Conservation (phyloP, 2,329 filamentous ascomycete species). For the Aspergillus brasiliensis region DNA sequence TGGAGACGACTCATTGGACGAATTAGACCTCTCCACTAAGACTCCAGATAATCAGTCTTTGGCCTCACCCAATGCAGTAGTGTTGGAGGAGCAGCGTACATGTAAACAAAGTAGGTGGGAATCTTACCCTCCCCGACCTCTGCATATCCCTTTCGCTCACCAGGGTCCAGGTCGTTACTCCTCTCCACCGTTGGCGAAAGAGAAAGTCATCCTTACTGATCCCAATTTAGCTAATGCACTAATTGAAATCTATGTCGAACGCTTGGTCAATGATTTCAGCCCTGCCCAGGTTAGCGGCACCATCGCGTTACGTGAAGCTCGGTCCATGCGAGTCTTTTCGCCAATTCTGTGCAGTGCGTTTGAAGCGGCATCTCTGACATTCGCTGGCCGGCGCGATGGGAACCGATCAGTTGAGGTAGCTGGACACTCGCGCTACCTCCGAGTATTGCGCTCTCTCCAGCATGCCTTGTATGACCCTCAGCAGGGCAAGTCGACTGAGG, state of each 20-base stretch:
- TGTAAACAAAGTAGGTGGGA: slow-evolving; percentile 6
- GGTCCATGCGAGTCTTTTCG: slow-evolving; percentile 27
- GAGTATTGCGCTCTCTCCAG: slow-evolving; percentile 23
- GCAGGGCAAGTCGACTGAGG: slow-evolving; percentile 26
- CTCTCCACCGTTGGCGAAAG: slow-evolving; percentile 6
- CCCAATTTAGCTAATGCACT: slow-evolving; percentile 20
- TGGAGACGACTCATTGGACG: not conserved
- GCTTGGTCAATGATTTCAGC: slow-evolving; percentile 27
- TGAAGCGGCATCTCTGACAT: slow-evolving; percentile 27
- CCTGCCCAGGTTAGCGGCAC: slow-evolving; percentile 22
- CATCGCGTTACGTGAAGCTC: slow-evolving; percentile 27
- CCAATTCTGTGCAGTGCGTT: slow-evolving; percentile 27
- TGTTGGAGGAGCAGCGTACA: not conserved
- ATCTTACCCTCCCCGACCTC: not conserved
- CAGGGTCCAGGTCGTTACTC: slow-evolving; percentile 2
- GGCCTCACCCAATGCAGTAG: not conserved
- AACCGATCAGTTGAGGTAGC: slow-evolving; percentile 22
- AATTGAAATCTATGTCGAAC: slow-evolving; percentile 29
- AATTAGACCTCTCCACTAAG: not conserved
- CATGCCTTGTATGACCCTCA: slow-evolving; percentile 20
- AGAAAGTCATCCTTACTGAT: slow-evolving; percentile 18
- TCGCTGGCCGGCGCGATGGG: slow-evolving; percentile 23
- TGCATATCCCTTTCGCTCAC: slow-evolving; percentile 1
- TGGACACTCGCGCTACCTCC: slow-evolving; percentile 24
- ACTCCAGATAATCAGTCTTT: not conserved